Conservation (phyloP, 2,329 filamentous ascomycete genomes). For the Pseudogymnoascus sp. region DNA sequence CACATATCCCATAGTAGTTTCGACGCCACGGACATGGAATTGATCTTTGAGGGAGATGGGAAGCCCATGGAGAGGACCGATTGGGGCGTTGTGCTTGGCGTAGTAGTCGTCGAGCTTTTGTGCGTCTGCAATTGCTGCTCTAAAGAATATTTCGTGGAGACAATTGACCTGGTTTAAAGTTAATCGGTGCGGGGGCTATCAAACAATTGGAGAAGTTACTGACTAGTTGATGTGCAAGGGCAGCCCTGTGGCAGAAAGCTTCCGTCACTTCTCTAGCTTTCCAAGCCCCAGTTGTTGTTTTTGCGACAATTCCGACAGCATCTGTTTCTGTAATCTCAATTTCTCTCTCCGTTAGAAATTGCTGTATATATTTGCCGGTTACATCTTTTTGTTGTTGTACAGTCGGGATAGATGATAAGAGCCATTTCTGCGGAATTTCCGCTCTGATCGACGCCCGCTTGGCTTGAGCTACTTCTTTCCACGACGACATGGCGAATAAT, state of each 20-base stretch:
- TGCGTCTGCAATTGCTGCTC: constrained; percentile 42
- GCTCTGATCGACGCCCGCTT: constrained; percentile 47
- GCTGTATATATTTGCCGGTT: constrained; percentile 47
- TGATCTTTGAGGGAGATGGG: constrained; percentile 35
- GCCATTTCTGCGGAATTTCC: constrained; percentile 51
- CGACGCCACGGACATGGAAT: constrained; percentile 28
- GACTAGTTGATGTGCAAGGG: constrained; percentile 47
- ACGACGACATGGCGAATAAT: constrained; percentile 27
- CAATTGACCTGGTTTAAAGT: constrained; percentile 47
- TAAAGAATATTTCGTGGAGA: constrained; percentile 49
- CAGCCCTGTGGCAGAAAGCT: constrained; percentile 47
- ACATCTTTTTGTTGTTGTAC: constrained; percentile 46
- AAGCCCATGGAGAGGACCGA: constrained; percentile 35
- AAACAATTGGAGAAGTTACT: constrained; percentile 42
- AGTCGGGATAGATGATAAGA: constrained; percentile 39
- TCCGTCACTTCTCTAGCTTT: constrained; percentile 45
- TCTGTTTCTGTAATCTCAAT: constrained; percentile 54
- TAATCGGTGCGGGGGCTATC: constrained; percentile 24
- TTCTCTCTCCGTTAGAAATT: constrained; percentile 45
- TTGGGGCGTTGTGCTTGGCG: constrained; percentile 32
- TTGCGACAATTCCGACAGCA: constrained; percentile 46
- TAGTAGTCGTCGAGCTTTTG: constrained; percentile 45
- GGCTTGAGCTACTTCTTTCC: constrained; percentile 41
- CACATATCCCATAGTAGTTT: constrained; percentile 49
- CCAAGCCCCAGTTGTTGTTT: constrained; percentile 47